Conservation (phyloP, 805 yeast species). For the Yamadazyma sp. region DNA sequence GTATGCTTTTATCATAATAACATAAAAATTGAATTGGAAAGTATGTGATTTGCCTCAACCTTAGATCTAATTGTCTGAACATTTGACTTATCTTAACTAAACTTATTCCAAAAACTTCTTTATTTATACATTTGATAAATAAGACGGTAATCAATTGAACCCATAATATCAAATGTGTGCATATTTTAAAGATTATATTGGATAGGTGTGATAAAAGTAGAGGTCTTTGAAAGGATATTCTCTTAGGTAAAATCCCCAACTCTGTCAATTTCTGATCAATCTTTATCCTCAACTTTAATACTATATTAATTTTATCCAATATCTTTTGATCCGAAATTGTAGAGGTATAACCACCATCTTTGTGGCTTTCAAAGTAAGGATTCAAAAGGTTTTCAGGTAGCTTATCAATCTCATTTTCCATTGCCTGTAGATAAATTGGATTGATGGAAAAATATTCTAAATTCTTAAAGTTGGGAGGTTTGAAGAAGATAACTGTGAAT, state of each 20-base stretch:
- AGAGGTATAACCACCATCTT: conserved; percentile 10
- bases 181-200: not conserved
- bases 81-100: conserved; percentile 52
- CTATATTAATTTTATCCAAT: conserved; percentile 32
- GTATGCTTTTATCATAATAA: conserved; percentile 42
- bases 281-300: conserved; percentile 17
- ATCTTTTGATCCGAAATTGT: conserved; percentile 27
- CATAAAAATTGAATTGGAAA: conserved; percentile 77
- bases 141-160: conserved; percentile 17
- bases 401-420: conserved; percentile 16
- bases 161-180: conserved; percentile 3
- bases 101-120: conserved; percentile 17
- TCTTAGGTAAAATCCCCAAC: not conserved
- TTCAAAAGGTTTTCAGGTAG: not conserved
- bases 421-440: conserved; percentile 67
- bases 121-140: conserved; percentile 26
- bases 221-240: not conserved
- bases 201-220: not conserved
- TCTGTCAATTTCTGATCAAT: conserved; percentile 2
- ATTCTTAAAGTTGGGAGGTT: conserved; percentile 66
- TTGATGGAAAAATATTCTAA: conserved; percentile 74
- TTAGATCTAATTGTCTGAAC: conserved; percentile 73
- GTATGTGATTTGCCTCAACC: conserved; percentile 71
- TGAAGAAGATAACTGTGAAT: conserved; percentile 39
- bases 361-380: conserved; percentile 3